Evolutionary conservation across 768 basidiomycete genomes (phyloP).

Genomic region (Phaeotremella fagi): DNA sequence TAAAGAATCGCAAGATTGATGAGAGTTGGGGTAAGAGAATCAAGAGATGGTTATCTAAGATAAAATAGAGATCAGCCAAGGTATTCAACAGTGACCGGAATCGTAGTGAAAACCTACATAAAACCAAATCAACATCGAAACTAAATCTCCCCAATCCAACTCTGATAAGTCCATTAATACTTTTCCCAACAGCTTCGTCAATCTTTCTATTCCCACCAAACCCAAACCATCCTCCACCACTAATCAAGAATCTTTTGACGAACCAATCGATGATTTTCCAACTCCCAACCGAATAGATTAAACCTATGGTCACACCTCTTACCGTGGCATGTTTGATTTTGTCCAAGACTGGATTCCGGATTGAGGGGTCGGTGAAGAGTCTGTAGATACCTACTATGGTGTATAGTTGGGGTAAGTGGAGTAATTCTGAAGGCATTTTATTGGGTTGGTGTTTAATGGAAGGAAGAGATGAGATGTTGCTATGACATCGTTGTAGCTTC

Average conservation of each 20-base stretch:
- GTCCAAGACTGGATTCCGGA: slow-evolving; percentile 70
- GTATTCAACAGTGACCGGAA: too few relatives aligned
- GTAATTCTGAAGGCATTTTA: slow-evolving; percentile 50
- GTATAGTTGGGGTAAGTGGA: slow-evolving; percentile 77
- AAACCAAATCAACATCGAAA: slow-evolving; percentile 25
- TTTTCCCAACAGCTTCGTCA: slow-evolving; percentile 15
- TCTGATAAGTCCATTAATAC: slow-evolving; percentile 15
- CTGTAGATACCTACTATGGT: slow-evolving; percentile 79
- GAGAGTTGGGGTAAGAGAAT: slow-evolving; percentile 71
- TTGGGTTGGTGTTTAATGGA: too few relatives aligned
- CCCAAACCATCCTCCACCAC: slow-evolving; percentile 22
- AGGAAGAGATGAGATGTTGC: too few relatives aligned
- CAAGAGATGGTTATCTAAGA: slow-evolving; percentile 69
- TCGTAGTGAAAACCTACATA: slow-evolving; percentile 42
- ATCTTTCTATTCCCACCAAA: slow-evolving; percentile 15
- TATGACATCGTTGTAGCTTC: too few relatives aligned
- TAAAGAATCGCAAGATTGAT: slow-evolving; percentile 71
- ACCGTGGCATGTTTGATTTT: slow-evolving; percentile 74
- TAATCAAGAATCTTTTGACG: slow-evolving; percentile 36
- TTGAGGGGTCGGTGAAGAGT: slow-evolving; percentile 64
- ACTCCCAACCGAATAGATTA: slow-evolving; percentile 59
- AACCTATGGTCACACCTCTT: slow-evolving; percentile 65
- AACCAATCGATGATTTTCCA: slow-evolving; percentile 62
- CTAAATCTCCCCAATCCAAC: slow-evolving; percentile 19
- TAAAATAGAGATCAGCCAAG: too few relatives aligned